Percentiles rank a stretch among this genome's conserved stretches.
These are phyloP conservation scores for Hymenoscyphus albidus DNA, from an alignment of 2,329 filamentous ascomycete species.

Conservation along the genomic window DNA sequence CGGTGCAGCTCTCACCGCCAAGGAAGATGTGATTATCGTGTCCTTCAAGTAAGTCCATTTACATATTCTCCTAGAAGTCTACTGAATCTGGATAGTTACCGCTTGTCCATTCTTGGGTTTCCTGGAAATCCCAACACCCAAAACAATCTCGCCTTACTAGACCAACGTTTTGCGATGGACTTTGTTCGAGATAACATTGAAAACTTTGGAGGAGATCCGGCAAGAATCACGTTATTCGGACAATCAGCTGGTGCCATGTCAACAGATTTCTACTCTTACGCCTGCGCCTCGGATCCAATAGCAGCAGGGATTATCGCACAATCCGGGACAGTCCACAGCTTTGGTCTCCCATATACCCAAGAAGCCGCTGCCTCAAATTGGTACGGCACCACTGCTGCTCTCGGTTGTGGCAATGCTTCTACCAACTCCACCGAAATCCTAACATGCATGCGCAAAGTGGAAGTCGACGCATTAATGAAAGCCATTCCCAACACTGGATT, in stretches of 20 bases:
- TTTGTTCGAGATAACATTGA: conserved; percentile 58
- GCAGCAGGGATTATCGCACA: conserved; percentile 21
- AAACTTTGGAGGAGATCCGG: conserved; percentile 54
- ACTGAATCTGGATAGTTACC: conserved; percentile 7
- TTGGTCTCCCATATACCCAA: conserved; percentile 29
- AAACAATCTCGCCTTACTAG: conserved; percentile 47
- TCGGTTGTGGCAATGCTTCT: conserved; percentile 23
- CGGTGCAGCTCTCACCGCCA: conserved; percentile 40
- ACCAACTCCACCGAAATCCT: conserved; percentile 15
- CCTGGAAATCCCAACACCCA: conserved; percentile 20
- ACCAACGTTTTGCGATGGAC: conserved; percentile 54
- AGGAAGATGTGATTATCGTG: conserved; percentile 42
- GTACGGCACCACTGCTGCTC: conserved; percentile 14
- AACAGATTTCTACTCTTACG: conserved; percentile 32
- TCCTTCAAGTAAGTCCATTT: conserved; percentile 41
- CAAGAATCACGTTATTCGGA: conserved; percentile 50
- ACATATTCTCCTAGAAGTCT: neutral
- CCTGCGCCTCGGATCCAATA: conserved; percentile 28
- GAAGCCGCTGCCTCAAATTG: conserved; percentile 17
- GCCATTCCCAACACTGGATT: conserved; percentile 18
- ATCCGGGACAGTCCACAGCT: conserved; percentile 23
- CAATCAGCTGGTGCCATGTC: conserved; percentile 55
- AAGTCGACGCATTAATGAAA: conserved; percentile 11
- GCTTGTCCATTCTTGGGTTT: conserved; percentile 24
- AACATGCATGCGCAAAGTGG: conserved; percentile 16